Base-by-base conservation (phyloP, 768 basidiomycete genomes). In the Mrakia blollopis region DNA sequence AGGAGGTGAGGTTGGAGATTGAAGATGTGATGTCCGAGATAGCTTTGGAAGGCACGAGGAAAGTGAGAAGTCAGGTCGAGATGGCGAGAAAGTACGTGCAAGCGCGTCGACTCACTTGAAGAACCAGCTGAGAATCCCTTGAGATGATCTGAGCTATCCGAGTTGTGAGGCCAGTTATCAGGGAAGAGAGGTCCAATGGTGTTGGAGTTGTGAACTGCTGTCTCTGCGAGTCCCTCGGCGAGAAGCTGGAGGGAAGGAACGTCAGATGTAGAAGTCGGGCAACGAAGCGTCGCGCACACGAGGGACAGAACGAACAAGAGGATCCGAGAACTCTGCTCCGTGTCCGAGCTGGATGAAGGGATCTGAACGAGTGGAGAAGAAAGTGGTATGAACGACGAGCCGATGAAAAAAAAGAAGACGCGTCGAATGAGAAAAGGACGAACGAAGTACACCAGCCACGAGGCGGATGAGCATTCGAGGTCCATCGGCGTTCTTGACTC, bases 391-490 rank as follows among this genome's bases (percentile, higher is more conserved):
- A 54, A 18, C 41, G 3, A 30, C 16, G n/a, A 16, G 44, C 69
- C 28, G 23, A 50, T 3, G 3, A 10, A 11, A 16, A 60, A 9
- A 25, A 8, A 11, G 50, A 11, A 72, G 52, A n/a, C 57, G 57
- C 57, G 52, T 54, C 52, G 57, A 9, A 47, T 0, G 13, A 41
- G 41, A 35, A 13, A 32, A 30, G 13, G 47, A 63, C 75, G 14
- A 10, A 72, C 69, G 75, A 14, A 76, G 23, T n/a, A 54, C 75
- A 1, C 75, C 75, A 7, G 57, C 68, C 18, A 72, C 50, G 3
- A 71, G 39, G 2, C 75, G 57, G n/a, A 76, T 50, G 41, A 76
- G 75, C 75, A 76, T 76, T 28, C 68, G 41, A 5, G 75, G 75
- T 8, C 75, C 70, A 0, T 54, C n/a, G 13, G 6, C 25, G 41